Base-by-base conservation (phyloP, 1,284 basidiomycete genomes). In the Moesziomyces globuligerus region DNA sequence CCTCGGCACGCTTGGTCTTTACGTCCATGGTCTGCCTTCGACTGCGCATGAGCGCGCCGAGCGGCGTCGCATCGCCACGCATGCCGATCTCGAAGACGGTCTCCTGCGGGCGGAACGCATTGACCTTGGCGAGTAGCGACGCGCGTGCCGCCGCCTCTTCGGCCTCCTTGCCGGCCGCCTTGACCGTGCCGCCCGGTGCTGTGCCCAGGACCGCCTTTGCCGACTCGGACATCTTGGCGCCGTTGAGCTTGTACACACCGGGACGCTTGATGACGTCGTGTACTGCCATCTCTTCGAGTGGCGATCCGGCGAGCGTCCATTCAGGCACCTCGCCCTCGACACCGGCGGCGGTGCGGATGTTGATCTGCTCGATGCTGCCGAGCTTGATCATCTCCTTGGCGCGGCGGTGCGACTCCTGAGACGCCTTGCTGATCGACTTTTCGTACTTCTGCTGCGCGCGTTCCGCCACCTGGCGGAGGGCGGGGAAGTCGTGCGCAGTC, bases 381-480 rank as follows among this genome's bases (percentile, higher is more conserved):
- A 59, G 61, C 54, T 91, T 91, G 59, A 87, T 86, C 86, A 96
- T 91, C 54, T 90, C 90, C 83, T 98, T 98, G 7, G 94, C 90
- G 10, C 93, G 88, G 69, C 90, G 89, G 84, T 97, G 92, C 73
- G 90, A 91, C 53, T 90, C 89, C 18, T 89, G 87, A 72, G 90
- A 91, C 4, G 95, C 94, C 80, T 95, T 96, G 28, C 90, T 90
- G 79, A 93, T 90, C 60, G 92, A 94, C 26, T 93, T 89, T 78
- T 96, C 93, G 81, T 96, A 98, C 91, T 98, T 92, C 7, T 87
- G 85, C 71, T 97, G 94, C 0, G 94, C 95, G 48, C 92, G 89
- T 55, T 87, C 86, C 88, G 96, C 95, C 49, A 98, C 93, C 9
- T 89, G 88, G n/a, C 90, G 86, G 21, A 97, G 84, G n/a, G 87